phyloP scores from a whole-genome alignment of 352 stramenopile genomes.

The Globisporangium orthogonon region DNA sequence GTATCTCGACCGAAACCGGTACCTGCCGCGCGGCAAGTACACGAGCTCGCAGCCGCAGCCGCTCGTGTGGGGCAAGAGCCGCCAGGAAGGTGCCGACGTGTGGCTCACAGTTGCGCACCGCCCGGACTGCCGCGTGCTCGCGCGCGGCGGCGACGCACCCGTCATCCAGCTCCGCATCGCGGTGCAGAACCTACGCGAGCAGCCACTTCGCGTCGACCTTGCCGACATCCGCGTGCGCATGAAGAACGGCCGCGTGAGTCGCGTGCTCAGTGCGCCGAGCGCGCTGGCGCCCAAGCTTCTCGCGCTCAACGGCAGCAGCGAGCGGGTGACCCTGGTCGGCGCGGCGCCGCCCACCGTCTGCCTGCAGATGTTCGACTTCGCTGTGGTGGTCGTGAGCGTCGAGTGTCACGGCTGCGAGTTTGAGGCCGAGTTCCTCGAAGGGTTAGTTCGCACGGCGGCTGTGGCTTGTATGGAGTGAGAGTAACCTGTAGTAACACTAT shows the following conservation, averaged over 20 bases:
- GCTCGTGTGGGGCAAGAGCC: constrained; percentile 63
- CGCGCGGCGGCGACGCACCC: constrained; percentile 14
- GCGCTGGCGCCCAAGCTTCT: constrained; percentile 40
- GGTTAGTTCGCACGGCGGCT: constrained; percentile 18
- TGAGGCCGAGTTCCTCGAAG: constrained; percentile 69
- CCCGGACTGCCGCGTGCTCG: constrained; percentile 50
- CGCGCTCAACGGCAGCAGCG: constrained; percentile 45
- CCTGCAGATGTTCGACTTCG: constrained; percentile 64
- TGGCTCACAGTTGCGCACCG: constrained; percentile 73
- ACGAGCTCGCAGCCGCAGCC: constrained; percentile 59
- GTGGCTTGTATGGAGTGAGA: background rate
- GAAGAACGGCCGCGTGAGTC: constrained; percentile 54
- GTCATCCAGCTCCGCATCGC: constrained; percentile 66
- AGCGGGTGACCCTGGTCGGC: constrained; percentile 5
- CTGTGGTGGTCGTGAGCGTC: constrained; percentile 52
- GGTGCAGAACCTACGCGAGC: constrained; percentile 58
- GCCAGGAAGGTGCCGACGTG: constrained; percentile 57
- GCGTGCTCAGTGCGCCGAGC: constrained; percentile 30
- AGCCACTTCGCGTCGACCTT: constrained; percentile 49
- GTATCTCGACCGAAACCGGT: constrained; percentile 50
- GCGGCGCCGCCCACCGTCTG: constrained; percentile 22
- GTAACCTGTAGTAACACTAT: no score
- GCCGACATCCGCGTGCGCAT: constrained; percentile 58
- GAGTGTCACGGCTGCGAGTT: constrained; percentile 66
- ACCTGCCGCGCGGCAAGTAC: constrained; percentile 56